Percentiles rank a stretch among this genome's conserved stretches.
Conservation (phyloP, 805 yeast species). For the Candida michaelii region DNA sequence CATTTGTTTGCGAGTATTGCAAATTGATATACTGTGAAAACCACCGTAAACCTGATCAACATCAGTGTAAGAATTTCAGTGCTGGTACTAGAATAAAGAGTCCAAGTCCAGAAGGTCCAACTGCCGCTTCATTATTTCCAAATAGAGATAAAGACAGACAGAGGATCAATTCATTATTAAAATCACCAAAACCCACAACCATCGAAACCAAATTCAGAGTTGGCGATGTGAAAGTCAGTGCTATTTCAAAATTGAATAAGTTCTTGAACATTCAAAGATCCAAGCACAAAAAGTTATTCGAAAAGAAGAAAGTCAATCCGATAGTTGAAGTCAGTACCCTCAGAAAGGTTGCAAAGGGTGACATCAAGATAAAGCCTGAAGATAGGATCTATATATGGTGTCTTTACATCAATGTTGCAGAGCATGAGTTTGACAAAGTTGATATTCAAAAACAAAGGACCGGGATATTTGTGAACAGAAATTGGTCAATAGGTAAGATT, state of each 20-base stretch:
- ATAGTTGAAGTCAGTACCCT: conserved; percentile 35
- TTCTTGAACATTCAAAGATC: conserved; percentile 26
- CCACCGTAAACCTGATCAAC: conserved; percentile 42
- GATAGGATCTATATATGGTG: conserved; percentile 55
- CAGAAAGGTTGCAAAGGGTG: conserved; percentile 51
- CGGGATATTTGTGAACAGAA: conserved; percentile 48
- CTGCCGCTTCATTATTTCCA: conserved; percentile 52
- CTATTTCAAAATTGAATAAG: conserved; percentile 27
- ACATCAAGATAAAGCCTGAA: conserved; percentile 36
- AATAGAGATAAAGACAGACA: conserved; percentile 44
- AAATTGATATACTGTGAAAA: conserved; percentile 46
- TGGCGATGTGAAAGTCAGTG: conserved; percentile 27
- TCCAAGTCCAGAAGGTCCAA: conserved; percentile 13
- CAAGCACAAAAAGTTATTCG: conserved; percentile 7
- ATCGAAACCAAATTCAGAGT: conserved; percentile 26
- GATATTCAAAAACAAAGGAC: conserved; percentile 26
- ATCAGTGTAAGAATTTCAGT: conserved; percentile 28
- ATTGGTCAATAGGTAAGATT: conserved; percentile 62
- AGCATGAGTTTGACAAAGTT: conserved; percentile 27
- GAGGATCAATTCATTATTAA: conserved; percentile 30
- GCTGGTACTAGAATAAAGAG: conserved; percentile 2
- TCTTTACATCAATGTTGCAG: conserved; percentile 30
- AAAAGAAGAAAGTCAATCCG: conserved; percentile 8
- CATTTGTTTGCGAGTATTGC: conserved; percentile 54
- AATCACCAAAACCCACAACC: conserved; percentile 23